A percentile compares a stretch with the other conserved stretches of the same genome.
Evolutionary conservation across 139 green algal genomes (phyloP).

Genomic region (Asterochloris erici): DNA sequence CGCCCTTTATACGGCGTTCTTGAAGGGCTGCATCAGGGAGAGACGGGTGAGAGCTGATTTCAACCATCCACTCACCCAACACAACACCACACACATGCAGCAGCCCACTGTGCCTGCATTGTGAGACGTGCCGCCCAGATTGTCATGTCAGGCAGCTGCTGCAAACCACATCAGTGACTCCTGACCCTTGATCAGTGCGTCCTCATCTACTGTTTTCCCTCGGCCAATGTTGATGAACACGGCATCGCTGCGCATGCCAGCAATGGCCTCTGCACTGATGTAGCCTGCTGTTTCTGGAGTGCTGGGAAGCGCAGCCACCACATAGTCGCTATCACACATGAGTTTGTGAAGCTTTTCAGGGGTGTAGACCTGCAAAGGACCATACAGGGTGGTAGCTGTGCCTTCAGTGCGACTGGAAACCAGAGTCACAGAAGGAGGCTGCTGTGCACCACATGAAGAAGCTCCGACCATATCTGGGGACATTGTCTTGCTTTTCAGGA

Average conservation of each 20-base stretch:
- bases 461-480: background rate
- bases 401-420: background rate
- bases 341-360: slow-evolving; percentile 52
- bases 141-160: slow-evolving; percentile 37
- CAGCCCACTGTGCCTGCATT: background rate
- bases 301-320: slow-evolving; percentile 67
- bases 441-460: background rate
- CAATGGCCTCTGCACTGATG: slow-evolving; percentile 46
- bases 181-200: slow-evolving; percentile 54
- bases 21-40: slow-evolving; percentile 47
- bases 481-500: background rate
- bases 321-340: slow-evolving; percentile 67
- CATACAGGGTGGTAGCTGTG: background rate
- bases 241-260: slow-evolving; percentile 58
- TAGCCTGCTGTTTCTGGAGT: slow-evolving; percentile 62
- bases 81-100: background rate
- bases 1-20: slow-evolving; percentile 57
- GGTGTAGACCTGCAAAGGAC: slow-evolving; percentile 45
- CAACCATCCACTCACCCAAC: background rate
- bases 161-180: background rate
- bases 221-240: slow-evolving; percentile 84
- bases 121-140: slow-evolving; percentile 62
- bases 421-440: background rate
- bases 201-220: slow-evolving; percentile 74
- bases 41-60: background rate